Evolutionary conservation across 164 flowering plant species (phyloP), one percentile per base, ranked within the genome.

Genomic region (Annona cherimola): DNA sequence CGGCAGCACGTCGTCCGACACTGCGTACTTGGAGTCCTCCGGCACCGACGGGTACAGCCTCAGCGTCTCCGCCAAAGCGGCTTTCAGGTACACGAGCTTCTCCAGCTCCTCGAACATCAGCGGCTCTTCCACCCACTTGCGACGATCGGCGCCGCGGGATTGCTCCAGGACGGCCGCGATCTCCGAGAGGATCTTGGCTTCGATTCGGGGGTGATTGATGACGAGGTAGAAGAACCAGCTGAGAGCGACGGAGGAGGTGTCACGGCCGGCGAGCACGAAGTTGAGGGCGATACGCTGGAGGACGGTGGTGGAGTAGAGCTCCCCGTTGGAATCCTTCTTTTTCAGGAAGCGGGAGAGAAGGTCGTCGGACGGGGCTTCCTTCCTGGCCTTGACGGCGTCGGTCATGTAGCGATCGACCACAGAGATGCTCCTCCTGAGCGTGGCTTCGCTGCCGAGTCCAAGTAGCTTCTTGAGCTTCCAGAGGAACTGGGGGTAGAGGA

Each of bases 31-130:
- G 71, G 84, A 86, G 67, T 93, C 98, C 76, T 88, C 81, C 3
- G 98, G 98, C 42, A 94, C 96, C 0, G 98, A 92, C 0, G 98
- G 98, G 76, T 90, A 94, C 60, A 94, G 45, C 14, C 98, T 87
- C 11, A 94, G 79, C 2, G 96, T 90, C 67, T 94, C 98, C 0
- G 96, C 86, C 44, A 94, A 64, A 5, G 94, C 89, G 0, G 97
- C 98, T 75, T 92, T 92, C 18, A 90, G 77, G 72, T 92, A 94
- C 0, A 89, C 80, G 64, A 94, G 67, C 45, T 72, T 63, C 41
- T 91, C 95, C 0, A 88, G 93, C 71, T 94, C 96, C 11, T 94
- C 96, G 72, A 89, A 94, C 5, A 4, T 80, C 63, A 91, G 63
- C 1, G 96, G 96, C 69, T 89, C 93, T 39, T 79, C 83, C 0